A percentile compares a stretch with the other conserved stretches of the same genome.
phyloP scores from a whole-genome alignment of 169 alveolate species.

The Eimeria maxima region DNA sequence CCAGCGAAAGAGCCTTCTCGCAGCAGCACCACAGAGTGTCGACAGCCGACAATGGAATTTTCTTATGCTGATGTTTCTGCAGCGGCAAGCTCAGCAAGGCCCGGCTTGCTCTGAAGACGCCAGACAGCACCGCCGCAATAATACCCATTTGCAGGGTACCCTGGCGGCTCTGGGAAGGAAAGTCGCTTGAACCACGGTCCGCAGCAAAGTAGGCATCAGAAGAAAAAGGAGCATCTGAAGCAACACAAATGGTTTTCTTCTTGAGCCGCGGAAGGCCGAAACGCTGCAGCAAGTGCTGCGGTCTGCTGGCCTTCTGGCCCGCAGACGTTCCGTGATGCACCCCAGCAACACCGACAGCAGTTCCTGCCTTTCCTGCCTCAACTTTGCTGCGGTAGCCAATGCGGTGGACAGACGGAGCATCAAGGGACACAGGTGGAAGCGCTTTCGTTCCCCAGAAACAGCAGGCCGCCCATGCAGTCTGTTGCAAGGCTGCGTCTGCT shows the following conservation, averaged over 20 bases:
- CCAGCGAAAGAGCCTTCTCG: conserved; percentile 64
- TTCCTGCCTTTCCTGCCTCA: not conserved
- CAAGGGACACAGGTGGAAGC: not conserved
- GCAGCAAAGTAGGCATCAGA: conserved; percentile 24
- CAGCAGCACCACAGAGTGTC: conserved; percentile 76
- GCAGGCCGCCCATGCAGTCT: conserved; percentile 52
- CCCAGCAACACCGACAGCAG: not conserved
- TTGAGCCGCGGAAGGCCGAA: conserved; percentile 43
- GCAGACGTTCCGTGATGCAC: not conserved
- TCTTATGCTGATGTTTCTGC: conserved; percentile 59
- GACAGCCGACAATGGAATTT: not conserved
- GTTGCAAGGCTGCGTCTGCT: conserved; percentile 44
- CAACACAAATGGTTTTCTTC: not conserved
- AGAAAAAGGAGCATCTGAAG: not conserved
- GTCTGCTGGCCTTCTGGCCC: conserved; percentile 25
- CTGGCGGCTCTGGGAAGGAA: not conserved
- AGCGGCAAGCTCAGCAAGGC: not conserved
- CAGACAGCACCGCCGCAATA: conserved; percentile 54
- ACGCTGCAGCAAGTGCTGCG: conserved; percentile 73
- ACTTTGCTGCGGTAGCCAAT: not conserved
- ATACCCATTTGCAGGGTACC: not conserved
- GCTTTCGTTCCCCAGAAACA: conserved; percentile 55
- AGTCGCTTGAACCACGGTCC: not conserved
- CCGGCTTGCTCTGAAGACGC: not conserved
- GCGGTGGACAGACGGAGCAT: not conserved